A percentile compares a stretch with the other conserved stretches of the same genome.
phyloP scores from a whole-genome alignment of 1,139 yeast genomes.

The Cylindricascospora bacillispora region DNA sequence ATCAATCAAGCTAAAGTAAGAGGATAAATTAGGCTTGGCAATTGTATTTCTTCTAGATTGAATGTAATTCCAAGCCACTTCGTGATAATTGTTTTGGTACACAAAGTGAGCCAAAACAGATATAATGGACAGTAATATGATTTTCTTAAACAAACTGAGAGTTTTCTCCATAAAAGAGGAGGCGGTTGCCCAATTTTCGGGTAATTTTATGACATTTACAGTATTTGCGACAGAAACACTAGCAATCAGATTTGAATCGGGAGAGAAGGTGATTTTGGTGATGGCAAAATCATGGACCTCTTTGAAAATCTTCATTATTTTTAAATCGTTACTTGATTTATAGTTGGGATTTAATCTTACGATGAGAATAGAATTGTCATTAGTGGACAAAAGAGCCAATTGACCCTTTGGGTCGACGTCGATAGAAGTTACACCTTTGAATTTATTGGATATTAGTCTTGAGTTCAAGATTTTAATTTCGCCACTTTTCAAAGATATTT shows the following conservation, averaged over 20 bases:
- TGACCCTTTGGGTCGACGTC: slow-evolving; percentile 35
- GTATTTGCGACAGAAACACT: slow-evolving; percentile 75
- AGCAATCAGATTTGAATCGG: slow-evolving; percentile 56
- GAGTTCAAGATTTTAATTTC: slow-evolving; percentile 30
- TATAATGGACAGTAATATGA: neutral
- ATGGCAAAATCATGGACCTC: slow-evolving; percentile 66
- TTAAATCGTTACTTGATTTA: too few relatives aligned
- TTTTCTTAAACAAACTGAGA: slow-evolving; percentile 29
- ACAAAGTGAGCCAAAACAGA: neutral
- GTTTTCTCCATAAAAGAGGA: slow-evolving; percentile 29
- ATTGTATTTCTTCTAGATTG: neutral
- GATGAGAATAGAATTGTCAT: slow-evolving; percentile 46
- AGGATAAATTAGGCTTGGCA: neutral
- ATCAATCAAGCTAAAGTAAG: too few relatives aligned
- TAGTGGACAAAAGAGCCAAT: slow-evolving; percentile 60
- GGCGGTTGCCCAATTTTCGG: slow-evolving; percentile 30
- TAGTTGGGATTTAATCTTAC: neutral
- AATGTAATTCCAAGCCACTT: neutral
- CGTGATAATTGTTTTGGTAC: neutral
- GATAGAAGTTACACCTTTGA: slow-evolving; percentile 59
- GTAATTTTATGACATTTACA: slow-evolving; percentile 49
- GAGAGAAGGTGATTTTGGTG: slow-evolving; percentile 59
- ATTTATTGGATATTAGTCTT: slow-evolving; percentile 37
- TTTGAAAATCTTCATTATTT: neutral
- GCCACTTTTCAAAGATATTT: slow-evolving; percentile 22